These are phyloP conservation scores for Plasmopara muralis DNA, from an alignment of 352 stramenopile species.

Conservation along the genomic window DNA sequence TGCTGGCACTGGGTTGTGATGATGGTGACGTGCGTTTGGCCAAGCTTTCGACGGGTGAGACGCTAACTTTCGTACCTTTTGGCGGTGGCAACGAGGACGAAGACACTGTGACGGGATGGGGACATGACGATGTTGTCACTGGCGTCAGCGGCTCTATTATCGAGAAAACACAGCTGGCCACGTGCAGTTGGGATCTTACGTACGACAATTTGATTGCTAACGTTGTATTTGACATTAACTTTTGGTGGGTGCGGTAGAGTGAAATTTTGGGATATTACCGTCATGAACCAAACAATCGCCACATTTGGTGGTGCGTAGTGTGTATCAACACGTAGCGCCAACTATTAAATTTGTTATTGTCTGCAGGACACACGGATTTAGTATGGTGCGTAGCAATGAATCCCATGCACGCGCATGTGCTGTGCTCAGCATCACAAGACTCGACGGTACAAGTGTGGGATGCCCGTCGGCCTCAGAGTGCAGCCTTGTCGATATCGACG, in stretches of 20 bases:
- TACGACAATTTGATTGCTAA: conserved; percentile 17
- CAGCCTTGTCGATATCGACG: conserved; percentile 36
- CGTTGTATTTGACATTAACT: not conserved
- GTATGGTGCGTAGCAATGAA: conserved; percentile 65
- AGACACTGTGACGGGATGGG: conserved; percentile 18
- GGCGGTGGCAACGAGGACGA: not conserved
- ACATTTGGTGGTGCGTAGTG: conserved; percentile 42
- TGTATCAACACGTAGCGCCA: not conserved
- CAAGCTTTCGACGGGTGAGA: conserved; percentile 30
- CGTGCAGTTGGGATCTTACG: conserved; percentile 66
- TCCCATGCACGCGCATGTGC: conserved; percentile 28
- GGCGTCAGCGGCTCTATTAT: conserved; percentile 37
- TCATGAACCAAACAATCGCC: conserved; percentile 39
- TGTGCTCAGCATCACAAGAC: conserved; percentile 64
- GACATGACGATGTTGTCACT: conserved; percentile 71
- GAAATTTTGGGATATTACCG: conserved; percentile 66
- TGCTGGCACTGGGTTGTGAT: conserved; percentile 60
- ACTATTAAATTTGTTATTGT: conserved; percentile 2
- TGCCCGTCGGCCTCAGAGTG: conserved; percentile 37
- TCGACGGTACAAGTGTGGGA: conserved; percentile 72
- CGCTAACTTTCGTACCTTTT: conserved; percentile 36
- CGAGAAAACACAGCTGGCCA: conserved; percentile 41
- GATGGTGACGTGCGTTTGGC: conserved; percentile 62
- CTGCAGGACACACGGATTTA: conserved; percentile 57
- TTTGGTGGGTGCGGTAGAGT: conserved; percentile 26